phyloP scores from a whole-genome alignment of 768 basidiomycete species.

The Leccinum aurantiacum region DNA sequence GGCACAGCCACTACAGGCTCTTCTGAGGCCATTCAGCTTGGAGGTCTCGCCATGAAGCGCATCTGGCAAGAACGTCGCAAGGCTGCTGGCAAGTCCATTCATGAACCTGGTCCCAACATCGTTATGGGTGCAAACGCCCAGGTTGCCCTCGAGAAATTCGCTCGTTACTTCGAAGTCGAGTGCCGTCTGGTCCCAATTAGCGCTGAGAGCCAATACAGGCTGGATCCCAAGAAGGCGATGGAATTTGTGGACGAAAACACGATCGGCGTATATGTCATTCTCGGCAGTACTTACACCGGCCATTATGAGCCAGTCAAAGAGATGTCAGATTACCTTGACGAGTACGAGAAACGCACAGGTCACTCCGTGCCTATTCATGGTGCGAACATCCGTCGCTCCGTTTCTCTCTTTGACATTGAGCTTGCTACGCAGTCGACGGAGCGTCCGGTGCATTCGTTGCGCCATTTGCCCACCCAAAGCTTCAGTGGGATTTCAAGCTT shows the following conservation, averaged over 20 bases:
- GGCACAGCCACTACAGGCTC: constrained; percentile 73
- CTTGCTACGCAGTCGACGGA: constrained; percentile 43
- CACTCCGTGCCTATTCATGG: constrained; percentile 44
- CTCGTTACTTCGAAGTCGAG: constrained; percentile 67
- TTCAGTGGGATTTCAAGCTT: constrained; percentile 59
- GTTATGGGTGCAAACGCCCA: constrained; percentile 70
- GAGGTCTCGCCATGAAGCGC: constrained; percentile 71
- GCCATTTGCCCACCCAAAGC: constrained; percentile 55
- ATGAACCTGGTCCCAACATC: constrained; percentile 66
- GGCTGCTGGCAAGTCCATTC: constrained; percentile 60
- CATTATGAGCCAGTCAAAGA: constrained; percentile 79
- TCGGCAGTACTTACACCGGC: constrained; percentile 58
- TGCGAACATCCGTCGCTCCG: constrained; percentile 26
- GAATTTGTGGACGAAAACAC: constrained; percentile 70
- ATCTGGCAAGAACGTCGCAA: constrained; percentile 69
- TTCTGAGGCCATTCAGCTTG: constrained; percentile 72
- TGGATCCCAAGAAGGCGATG: constrained; percentile 67
- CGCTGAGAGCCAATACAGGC: constrained; percentile 71
- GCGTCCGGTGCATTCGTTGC: constrained; percentile 65
- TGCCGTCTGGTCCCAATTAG: constrained; percentile 62
- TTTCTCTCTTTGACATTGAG: constrained; percentile 7
- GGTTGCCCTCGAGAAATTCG: constrained; percentile 70
- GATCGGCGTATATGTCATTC: constrained; percentile 65
- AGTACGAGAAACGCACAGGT: constrained; percentile 50
- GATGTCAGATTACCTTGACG: constrained; percentile 72